Evolutionary conservation across 495 filamentous ascomycete genomes (phyloP), one percentile per base, ranked within the genome.

Genomic region (Echria macrotheca): DNA sequence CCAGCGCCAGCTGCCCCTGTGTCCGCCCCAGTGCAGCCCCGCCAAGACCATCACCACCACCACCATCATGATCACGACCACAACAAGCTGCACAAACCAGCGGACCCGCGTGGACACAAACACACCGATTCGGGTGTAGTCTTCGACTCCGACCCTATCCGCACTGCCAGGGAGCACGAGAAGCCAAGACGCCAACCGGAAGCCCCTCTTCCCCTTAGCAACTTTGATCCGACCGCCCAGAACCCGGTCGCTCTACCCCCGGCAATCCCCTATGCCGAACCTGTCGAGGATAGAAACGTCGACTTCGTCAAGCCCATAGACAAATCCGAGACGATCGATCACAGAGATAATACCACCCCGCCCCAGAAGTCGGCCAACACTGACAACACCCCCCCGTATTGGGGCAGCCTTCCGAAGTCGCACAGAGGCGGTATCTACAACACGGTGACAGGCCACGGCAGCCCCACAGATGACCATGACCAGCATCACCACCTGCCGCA

Each of bases 371-470:
- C 18, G 1, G n/a, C 17, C 33, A 5, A 36, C 19, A 40, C n/a
- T 3, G n/a, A n/a, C n/a, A n/a, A n/a, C n/a, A 14, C 35, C 1
- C 18, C 57, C 7, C 64, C 67, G 0, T 70, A 73, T 49, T 71
- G 70, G 70, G 70, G 70, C 21, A 49, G 56, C 24, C 55, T 69
- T 21, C 66, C 70, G 43, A 59, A 61, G 40, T 62, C 63, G 2
- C 37, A 50, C 9, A 54, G 58, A 4, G 55, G 61, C 12, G 59
- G 54, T 4, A 51, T 70, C n/a, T 70, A 73, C 25, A 73, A 73
- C 49, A 62, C 61, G 0, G 67, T 73, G 9, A 59, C 57, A 3
- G 70, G 70, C 12, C 70, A 73, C 26, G 70, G 70, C 4, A 73
- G 70, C 45, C 32, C 66, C 36, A 54, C 58, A 6, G 64, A 66